Evolutionary conservation across 768 basidiomycete species (phyloP).

Genomic region (Leccinellum albellum): DNA sequence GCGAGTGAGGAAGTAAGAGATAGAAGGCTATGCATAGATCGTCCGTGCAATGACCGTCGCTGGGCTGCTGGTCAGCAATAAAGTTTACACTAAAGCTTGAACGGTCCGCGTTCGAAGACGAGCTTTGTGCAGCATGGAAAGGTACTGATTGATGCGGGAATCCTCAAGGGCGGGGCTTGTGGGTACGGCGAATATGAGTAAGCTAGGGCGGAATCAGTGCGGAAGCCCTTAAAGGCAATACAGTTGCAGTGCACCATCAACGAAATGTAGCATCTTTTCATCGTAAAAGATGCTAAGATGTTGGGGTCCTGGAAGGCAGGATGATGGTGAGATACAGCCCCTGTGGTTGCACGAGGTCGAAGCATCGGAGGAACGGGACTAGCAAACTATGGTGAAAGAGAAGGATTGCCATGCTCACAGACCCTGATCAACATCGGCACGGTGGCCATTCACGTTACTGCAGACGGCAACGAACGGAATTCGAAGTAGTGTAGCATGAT

Average conservation of each 20-base stretch:
- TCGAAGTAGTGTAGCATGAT: not conserved
- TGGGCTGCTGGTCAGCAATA: slow-evolving; percentile 11
- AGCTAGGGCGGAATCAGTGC: not conserved
- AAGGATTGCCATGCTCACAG: not conserved
- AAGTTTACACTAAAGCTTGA: slow-evolving; percentile 7
- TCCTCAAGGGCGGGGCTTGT: not conserved
- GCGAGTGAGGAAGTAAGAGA: not conserved
- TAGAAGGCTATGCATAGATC: slow-evolving; percentile 2
- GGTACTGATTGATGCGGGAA: not conserved
- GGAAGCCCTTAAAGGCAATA: slow-evolving; percentile 10
- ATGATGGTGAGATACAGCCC: not conserved
- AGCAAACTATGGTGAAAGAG: not conserved
- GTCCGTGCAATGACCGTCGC: slow-evolving; percentile 1
- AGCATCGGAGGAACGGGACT: not conserved
- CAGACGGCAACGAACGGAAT: not conserved
- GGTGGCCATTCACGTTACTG: not conserved
- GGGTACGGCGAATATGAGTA: not conserved
- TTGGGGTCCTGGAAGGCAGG: not conserved
- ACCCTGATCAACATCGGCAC: not conserved
- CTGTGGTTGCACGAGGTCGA: slow-evolving; percentile 1
- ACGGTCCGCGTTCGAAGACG: not conserved
- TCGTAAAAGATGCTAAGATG: slow-evolving; percentile 8
- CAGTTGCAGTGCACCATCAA: slow-evolving; percentile 6
- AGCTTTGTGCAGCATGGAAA: not conserved
- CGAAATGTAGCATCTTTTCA: slow-evolving; percentile 1